Conservation (phyloP, 768 basidiomycete genomes). For the Hebeloma cylindrosporum region DNA sequence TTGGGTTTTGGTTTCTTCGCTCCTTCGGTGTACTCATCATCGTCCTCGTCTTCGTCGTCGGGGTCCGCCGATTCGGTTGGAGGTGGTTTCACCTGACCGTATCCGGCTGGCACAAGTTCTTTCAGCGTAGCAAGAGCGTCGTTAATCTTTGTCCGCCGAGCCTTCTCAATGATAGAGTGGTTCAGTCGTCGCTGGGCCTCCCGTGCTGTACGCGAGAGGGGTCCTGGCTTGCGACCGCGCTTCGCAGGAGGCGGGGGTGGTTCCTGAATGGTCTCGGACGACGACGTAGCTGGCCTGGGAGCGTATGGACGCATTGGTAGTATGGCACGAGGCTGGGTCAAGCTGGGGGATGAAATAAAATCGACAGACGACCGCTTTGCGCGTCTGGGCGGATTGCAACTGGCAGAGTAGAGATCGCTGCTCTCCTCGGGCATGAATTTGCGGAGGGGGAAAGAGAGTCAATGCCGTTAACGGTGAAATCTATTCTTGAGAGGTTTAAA, state of each 20-base stretch:
- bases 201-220: conserved; percentile 71
- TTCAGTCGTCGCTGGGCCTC: conserved; percentile 90
- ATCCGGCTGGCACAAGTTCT: conserved; percentile 69
- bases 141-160: conserved; percentile 94
- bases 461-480: neutral
- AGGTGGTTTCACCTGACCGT: conserved; percentile 30
- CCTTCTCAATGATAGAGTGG: conserved; percentile 93
- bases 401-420: conserved; percentile 30
- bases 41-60: conserved; percentile 40
- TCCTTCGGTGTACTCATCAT: conserved; percentile 31
- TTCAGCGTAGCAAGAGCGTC: conserved; percentile 79
- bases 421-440: conserved; percentile 16
- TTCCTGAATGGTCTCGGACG: conserved; percentile 5
- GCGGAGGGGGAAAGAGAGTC: neutral
- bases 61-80: conserved; percentile 27
- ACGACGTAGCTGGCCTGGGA: conserved; percentile 12
- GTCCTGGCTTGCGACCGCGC: conserved; percentile 74
- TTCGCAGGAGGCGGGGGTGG: conserved; percentile 37
- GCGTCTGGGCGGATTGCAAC: conserved; percentile 39
- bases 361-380: conserved; percentile 32
- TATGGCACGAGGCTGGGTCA: conserved; percentile 22
- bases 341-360: conserved; percentile 3
- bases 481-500: conserved; percentile 6
- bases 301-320: conserved; percentile 25
- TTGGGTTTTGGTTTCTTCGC: conserved; percentile 27